phyloP scores from a whole-genome alignment of 75 land plant species.

The Selaginella moellendorffii region DNA sequence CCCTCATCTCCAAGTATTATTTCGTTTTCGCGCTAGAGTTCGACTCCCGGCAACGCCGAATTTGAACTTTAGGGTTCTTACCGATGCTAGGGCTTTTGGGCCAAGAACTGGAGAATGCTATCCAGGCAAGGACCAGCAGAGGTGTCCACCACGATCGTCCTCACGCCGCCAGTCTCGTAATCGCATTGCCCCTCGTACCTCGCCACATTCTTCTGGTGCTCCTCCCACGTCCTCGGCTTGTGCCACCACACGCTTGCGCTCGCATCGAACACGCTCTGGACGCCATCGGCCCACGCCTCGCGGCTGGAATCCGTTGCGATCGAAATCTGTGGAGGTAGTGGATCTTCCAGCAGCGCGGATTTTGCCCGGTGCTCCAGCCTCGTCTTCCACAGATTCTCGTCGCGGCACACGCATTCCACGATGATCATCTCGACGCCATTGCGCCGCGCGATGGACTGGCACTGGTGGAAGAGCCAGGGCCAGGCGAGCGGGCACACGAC shows the following conservation, averaged over 20 bases:
- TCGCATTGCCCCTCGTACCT: neutral
- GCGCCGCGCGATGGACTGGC: slow-evolving; percentile 12
- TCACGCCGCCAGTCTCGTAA: neutral
- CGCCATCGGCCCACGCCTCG: neutral
- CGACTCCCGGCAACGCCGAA: too few relatives aligned
- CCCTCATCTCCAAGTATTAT: too few relatives aligned
- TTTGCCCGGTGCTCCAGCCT: neutral
- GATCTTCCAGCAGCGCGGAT: neutral
- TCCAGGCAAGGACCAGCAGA: too few relatives aligned
- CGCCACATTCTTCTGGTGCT: neutral
- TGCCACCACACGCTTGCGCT: neutral
- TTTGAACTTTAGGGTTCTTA: too few relatives aligned
- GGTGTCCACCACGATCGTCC: neutral
- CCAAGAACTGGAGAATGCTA: too few relatives aligned
- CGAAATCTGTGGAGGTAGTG: neutral
- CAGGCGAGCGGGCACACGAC: slow-evolving; percentile 70
- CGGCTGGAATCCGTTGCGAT: neutral
- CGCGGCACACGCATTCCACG: slow-evolving; percentile 39
- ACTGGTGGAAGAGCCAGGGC: slow-evolving; percentile 33
- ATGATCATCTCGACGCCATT: slow-evolving; percentile 26
- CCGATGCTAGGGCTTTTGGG: too few relatives aligned
- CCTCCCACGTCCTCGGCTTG: neutral
- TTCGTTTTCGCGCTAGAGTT: too few relatives aligned
- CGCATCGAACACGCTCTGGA: neutral
- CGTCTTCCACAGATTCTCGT: slow-evolving; percentile 3